Base-by-base conservation (phyloP, 1,284 basidiomycete species). In the Neonothopanus nambi region DNA sequence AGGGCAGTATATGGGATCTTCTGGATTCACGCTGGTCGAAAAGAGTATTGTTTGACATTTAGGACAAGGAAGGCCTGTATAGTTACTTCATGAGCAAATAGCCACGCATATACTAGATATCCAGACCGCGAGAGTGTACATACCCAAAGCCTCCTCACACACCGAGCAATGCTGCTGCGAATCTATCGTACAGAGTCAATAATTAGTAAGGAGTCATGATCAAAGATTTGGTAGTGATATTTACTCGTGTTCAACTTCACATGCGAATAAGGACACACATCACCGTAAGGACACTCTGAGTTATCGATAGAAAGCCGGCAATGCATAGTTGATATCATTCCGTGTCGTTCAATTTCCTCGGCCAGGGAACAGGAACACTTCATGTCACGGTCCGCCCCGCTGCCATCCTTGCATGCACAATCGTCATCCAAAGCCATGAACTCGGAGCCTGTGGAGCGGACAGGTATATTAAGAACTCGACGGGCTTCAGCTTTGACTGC, bases 191-290 rank as follows among this genome's bases (percentile, higher is more conserved):
- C 42, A 4, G 15, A 20, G 38, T 15, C 44, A 1, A 46, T 24
- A 23, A 37, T 58, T 59, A 41, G 21, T 36, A 40, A 28, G 28
- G n/a, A 23, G 17, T 8, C 51, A 13, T 9, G 35, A 45, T 2
- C 3, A 28, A 39, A 58, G 24, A 42, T 7, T 30, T 39, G 18
- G 17, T 26, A 48, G 1, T 30, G 9, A 36, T n/a, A 18, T 23
- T 8, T 26, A 46, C n/a, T 55, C 62, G 61, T 28, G 18, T 26
- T 18, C 17, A 65, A 15, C 5, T 46, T 23, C 13, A 35, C 35
- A 48, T 66, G 65, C 5, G 65, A 63, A 44, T 66, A 66, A 1
- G 62, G 59, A 47, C 65, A 66, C 7, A 15, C 2, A 3, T 55
- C 41, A 2, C 24, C 28, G 26, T 64, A 33, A 12, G 35, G 11